phyloP scores from a whole-genome alignment of 768 basidiomycete species.

The Roridomyces roridus region DNA sequence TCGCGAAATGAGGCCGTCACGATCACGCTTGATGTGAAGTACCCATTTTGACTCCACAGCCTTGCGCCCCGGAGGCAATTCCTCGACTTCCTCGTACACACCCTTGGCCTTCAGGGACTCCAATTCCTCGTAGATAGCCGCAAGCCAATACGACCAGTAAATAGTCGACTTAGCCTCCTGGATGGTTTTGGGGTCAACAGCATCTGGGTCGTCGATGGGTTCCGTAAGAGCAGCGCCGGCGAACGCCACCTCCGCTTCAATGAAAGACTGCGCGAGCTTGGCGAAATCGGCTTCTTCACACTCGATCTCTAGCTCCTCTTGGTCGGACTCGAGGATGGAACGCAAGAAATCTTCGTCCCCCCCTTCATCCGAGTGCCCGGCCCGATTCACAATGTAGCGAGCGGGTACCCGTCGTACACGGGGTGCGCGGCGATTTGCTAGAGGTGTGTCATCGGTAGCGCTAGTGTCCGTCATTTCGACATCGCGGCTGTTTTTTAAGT shows the following conservation, averaged over 20 bases:
- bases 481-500: too few relatives aligned
- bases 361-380: constrained; percentile 18
- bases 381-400: neutral
- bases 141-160: constrained; percentile 22
- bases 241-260: constrained; percentile 6
- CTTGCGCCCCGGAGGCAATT: constrained; percentile 17
- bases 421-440: neutral
- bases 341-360: constrained; percentile 1
- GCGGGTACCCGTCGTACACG: constrained; percentile 5
- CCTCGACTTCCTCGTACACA: constrained; percentile 23
- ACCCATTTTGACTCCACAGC: constrained; percentile 17
- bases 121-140: constrained; percentile 26
- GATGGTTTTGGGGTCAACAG: constrained; percentile 17
- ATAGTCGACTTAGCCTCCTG: constrained; percentile 30
- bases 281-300: neutral
- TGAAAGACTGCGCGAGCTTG: constrained; percentile 5
- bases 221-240: constrained; percentile 11
- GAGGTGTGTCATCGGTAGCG: constrained; percentile 2
- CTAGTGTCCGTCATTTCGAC: constrained; percentile 6
- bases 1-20: constrained; percentile 10
- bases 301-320: constrained; percentile 7
- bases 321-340: constrained; percentile 7
- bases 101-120: constrained; percentile 29
- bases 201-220: constrained; percentile 16
- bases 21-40: constrained; percentile 24